Base-by-base conservation (phyloP, 2,329 filamentous ascomycete species). In the Fusarium metavorans region DNA sequence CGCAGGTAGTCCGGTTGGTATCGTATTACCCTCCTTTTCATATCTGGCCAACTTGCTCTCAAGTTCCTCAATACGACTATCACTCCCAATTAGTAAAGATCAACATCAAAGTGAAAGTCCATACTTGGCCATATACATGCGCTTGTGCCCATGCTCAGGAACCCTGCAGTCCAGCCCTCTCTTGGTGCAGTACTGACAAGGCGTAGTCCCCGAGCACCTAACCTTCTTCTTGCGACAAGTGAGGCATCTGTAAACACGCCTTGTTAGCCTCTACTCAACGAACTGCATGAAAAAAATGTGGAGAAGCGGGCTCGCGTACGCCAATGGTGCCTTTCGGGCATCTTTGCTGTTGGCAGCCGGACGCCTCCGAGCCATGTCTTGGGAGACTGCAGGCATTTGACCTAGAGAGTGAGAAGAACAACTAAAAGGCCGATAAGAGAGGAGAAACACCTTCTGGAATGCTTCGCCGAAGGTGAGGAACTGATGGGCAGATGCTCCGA, bases 171-270 rank as follows among this genome's bases (percentile, higher is more conserved):
- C 77, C 18, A 78, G 35, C 4, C 77, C 77, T 37, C 77, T 77
- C 68, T 78, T 78, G 59, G 70, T 62, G 41, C 77, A 78, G 18
- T 78, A 78, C n/a, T 72, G 74, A 61, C 77, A 78, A 58, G 77
- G 77, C 27, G 73, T 78, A 32, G 76, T 78, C 25, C 77, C 77
- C 14, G 77, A 78, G 25, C 77, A 78, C 52, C 77, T 65, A 52
- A 78, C 77, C 45, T 78, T 78, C 57, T 78, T 78, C 75, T 78
- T 78, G 39, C 77, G 76, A 57, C 77, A 78, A 25, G 77, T 78
- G 45, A 78, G 75, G 56, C 77, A 78, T 18, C 77, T 78, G 52
- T 4, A 39, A 54, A 7, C 27, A 50, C 52, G 65, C 67, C 4
- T 18, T 18, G 56, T 63, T 56, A 52, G 43, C 45, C 16, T 37